A percentile compares a stretch with the other conserved stretches of the same genome.
phyloP scores from a whole-genome alignment of 345 rosid genomes.

The Lepidium aucheri region DNA sequence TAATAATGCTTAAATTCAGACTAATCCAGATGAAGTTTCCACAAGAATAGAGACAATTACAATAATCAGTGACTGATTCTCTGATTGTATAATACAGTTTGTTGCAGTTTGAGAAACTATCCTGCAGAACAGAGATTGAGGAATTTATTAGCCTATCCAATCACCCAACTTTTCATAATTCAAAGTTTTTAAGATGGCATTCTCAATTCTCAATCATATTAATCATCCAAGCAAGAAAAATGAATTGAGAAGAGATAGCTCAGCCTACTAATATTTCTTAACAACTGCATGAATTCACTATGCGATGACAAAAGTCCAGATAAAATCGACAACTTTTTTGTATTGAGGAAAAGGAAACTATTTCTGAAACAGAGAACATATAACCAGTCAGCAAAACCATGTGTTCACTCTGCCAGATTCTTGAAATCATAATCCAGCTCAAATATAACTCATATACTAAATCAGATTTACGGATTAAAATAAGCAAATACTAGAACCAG shows the following conservation, averaged over 20 bases:
- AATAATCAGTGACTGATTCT: not conserved
- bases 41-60: not conserved
- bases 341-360: not conserved
- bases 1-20: not conserved
- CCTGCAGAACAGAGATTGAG: not conserved
- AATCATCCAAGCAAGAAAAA: not conserved
- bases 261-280: not conserved
- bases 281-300: not conserved
- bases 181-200: too few species aligned
- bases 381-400: not conserved
- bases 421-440: too few species aligned
- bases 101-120: not conserved
- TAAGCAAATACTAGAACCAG: too few species aligned
- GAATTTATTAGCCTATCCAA: not conserved
- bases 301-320: not conserved
- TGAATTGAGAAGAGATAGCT: not conserved
- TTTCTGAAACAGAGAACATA: not conserved
- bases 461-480: too few species aligned
- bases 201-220: not conserved
- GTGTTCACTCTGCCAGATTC: not conserved
- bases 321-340: not conserved
- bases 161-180: not conserved
- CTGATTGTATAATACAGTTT: not conserved
- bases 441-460: too few species aligned
- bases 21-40: not conserved